Evolutionary conservation across 164 flowering plant species (phyloP).

Genomic region (Vitis riparia): DNA sequence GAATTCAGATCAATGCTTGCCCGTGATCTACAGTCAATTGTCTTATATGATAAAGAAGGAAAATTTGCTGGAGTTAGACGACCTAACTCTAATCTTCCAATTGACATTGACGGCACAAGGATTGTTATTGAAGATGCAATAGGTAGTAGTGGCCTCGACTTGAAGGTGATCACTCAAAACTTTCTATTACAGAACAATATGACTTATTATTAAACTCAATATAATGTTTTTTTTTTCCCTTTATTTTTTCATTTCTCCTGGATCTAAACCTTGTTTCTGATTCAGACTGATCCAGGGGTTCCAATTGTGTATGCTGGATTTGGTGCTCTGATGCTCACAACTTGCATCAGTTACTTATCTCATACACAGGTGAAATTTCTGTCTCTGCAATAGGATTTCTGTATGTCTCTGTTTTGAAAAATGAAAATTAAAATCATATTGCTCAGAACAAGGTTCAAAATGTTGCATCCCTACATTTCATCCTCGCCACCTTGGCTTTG

Average conservation of each 20-base stretch:
- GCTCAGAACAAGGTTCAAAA: not conserved
- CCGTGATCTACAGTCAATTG: slow-evolving; percentile 87
- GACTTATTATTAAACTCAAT: not conserved
- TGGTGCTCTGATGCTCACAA: slow-evolving; percentile 93
- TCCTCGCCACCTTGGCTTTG: no score
- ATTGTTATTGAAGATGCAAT: slow-evolving; percentile 84
- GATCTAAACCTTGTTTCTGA: slow-evolving; percentile 8
- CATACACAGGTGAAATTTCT: slow-evolving; percentile 74
- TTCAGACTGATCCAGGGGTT: slow-evolving; percentile 95
- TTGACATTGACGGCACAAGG: slow-evolving; percentile 71
- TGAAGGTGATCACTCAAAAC: slow-evolving; percentile 57
- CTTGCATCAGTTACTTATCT: slow-evolving; percentile 87
- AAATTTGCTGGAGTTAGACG: slow-evolving; percentile 87
- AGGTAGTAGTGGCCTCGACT: slow-evolving; percentile 83
- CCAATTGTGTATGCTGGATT: slow-evolving; percentile 96
- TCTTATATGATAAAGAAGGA: slow-evolving; percentile 84
- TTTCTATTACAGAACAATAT: not conserved
- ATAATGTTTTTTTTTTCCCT: not conserved
- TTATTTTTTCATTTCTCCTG: not conserved
- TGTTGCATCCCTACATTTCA: no score
- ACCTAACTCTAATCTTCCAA: slow-evolving; percentile 89
- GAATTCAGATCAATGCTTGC: slow-evolving; percentile 85
- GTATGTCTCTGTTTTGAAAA: no score
- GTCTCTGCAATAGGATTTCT: not conserved
- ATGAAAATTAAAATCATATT: not conserved